Evolutionary conservation across 805 yeast genomes (phyloP).

Genomic region (Myxozyma lipomycoides): DNA sequence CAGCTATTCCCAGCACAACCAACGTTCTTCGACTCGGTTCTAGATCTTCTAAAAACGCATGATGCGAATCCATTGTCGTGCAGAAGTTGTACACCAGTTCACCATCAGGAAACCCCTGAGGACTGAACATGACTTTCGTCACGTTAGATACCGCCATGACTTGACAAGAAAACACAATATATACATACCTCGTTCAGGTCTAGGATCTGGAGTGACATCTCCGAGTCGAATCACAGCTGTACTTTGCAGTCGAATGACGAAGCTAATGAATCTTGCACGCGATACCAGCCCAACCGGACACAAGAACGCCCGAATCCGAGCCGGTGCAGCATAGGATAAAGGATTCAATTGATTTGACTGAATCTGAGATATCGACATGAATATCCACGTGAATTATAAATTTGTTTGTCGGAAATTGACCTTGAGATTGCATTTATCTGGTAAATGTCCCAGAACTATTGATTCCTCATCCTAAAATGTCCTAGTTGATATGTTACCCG

Average conservation of each 20-base stretch:
- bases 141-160: not conserved
- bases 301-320: constrained; percentile 27
- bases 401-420: not conserved
- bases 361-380: not conserved
- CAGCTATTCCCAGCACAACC: constrained; percentile 49
- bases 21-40: constrained; percentile 84
- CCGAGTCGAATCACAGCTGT: constrained; percentile 64
- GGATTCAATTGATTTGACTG: constrained; percentile 17
- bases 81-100: constrained; percentile 57
- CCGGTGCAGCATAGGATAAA: constrained; percentile 25
- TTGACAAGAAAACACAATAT: not conserved
- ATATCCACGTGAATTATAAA: not conserved
- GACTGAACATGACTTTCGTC: constrained; percentile 55
- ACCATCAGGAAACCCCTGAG: constrained; percentile 82
- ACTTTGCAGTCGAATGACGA: constrained; percentile 44
- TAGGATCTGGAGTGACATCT: constrained; percentile 66
- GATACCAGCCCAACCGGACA: constrained; percentile 28
- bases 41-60: constrained; percentile 72
- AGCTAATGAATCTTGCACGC: constrained; percentile 30
- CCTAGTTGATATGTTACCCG: no score
- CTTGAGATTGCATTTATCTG: not conserved
- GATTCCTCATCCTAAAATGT: no score
- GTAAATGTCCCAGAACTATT: not conserved
- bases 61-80: constrained; percentile 48
- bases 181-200: constrained; percentile 37